Evolutionary conservation across 495 filamentous ascomycete species (phyloP), one percentile per base, ranked within the genome.

Genomic region (Neurospora tetrasperma): DNA sequence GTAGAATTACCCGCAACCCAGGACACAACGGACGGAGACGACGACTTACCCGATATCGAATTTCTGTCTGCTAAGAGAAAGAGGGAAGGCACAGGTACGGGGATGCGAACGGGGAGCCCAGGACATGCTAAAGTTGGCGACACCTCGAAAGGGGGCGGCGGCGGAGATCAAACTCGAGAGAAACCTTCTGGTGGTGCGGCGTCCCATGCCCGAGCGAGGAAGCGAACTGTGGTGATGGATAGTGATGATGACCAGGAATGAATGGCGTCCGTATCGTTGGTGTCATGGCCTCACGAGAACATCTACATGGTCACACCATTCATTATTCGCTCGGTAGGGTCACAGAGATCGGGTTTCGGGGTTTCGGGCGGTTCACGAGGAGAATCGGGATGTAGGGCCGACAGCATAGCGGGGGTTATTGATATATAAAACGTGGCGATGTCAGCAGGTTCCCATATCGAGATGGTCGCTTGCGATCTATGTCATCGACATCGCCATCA

Each of bases 21-120:
- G 62, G 82, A 80, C 42, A 73, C 76, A 1, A 66, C 54, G 6
- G 54, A 66, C 14, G 54, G 54, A 48, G 79, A 79, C 70, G 82
- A 80, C 18, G 81, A 78, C 1, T 76, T 84, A 70, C 81, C 82
- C 23, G 81, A 83, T 43, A 73, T 85, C 71, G 78, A 72, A 42
- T 76, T 79, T 39, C 48, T 85, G 20, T 71, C 80, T 10, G 72
- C 69, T 27, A 74, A 70, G 20, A 78, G 38, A 66, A 31, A 23
- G 38, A 62, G 70, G 18, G 66, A 48, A 7, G 41, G 66, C 5
- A 38, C 54, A 27, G 46, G 23, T 40, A 46, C 44, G 23, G 12
- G 70, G 20, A 69, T 11, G 59, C 41, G 39, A n/a, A 39, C 11
- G 38, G 40, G 69, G 38, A 71, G 68, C 46, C 4, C 62, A 74